phyloP scores from a whole-genome alignment of 1,139 yeast species.

The Kurtzmaniella quercitrusa region DNA sequence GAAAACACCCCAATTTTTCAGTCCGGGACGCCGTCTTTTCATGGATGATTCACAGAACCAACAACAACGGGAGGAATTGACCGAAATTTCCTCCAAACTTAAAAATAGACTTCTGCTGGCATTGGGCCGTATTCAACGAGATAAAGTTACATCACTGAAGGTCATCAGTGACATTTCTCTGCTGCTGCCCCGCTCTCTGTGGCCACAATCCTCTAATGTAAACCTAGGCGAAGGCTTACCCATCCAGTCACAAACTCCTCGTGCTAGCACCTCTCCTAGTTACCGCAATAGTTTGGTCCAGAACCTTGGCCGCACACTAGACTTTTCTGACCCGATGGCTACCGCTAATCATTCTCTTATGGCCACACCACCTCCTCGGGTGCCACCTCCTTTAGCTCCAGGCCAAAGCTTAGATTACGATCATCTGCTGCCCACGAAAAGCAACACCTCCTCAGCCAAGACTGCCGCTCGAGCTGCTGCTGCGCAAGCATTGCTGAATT shows the following conservation, averaged over 20 bases:
- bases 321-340: neutral
- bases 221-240: constrained; percentile 2
- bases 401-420: constrained; percentile 3
- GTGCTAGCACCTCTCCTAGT: neutral
- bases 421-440: neutral
- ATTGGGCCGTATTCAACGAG: constrained; percentile 32
- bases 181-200: neutral
- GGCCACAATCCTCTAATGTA: constrained; percentile 2
- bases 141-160: constrained; percentile 6
- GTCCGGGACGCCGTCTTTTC: constrained; percentile 36
- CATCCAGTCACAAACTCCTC: neutral
- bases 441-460: neutral
- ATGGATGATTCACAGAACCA: constrained; percentile 16
- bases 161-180: constrained; percentile 6
- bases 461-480: constrained; percentile 1
- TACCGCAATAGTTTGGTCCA: neutral
- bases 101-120: constrained; percentile 38
- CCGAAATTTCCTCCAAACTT: constrained; percentile 37
- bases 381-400: constrained; percentile 1
- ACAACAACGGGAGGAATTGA: constrained; percentile 26
- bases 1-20: constrained; percentile 39
- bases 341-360: neutral
- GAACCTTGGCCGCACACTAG: neutral
- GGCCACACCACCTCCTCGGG: neutral
- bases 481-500: constrained; percentile 3